Conservation (phyloP, 2,329 filamentous ascomycete species). For the Arthroderma sp. region DNA sequence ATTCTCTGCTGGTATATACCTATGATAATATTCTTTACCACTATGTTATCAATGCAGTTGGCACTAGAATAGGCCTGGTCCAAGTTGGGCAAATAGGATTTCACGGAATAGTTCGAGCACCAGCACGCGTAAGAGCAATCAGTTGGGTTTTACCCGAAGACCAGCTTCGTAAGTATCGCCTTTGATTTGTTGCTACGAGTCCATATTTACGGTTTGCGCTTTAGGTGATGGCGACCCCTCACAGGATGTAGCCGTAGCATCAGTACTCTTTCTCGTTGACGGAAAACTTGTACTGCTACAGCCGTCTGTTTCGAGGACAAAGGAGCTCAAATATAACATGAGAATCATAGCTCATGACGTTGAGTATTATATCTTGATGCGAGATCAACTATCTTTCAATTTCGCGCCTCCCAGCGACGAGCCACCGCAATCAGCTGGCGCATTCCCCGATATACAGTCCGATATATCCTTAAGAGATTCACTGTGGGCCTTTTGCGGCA, state of each 20-base stretch:
- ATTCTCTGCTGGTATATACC: slow-evolving; percentile 91
- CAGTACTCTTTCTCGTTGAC: slow-evolving; percentile 91
- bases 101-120: slow-evolving; percentile 88
- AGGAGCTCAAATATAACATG: slow-evolving; percentile 95
- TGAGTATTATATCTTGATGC: slow-evolving; percentile 86
- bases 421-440: slow-evolving; percentile 37
- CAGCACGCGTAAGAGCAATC: slow-evolving; percentile 77
- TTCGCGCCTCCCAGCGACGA: slow-evolving; percentile 37
- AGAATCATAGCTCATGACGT: slow-evolving; percentile 89
- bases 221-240: slow-evolving; percentile 76
- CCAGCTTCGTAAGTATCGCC: slow-evolving; percentile 51
- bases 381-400: slow-evolving; percentile 55
- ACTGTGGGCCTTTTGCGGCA: slow-evolving; percentile 87
- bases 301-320: slow-evolving; percentile 67
- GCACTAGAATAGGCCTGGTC: slow-evolving; percentile 61
- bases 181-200: not conserved
- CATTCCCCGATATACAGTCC: slow-evolving; percentile 21
- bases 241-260: slow-evolving; percentile 85
- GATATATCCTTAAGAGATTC: slow-evolving; percentile 62
- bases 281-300: slow-evolving; percentile 89
- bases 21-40: slow-evolving; percentile 94
- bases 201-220: not conserved
- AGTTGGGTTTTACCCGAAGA: slow-evolving; percentile 92
- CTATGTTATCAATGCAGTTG: slow-evolving; percentile 67
- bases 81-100: slow-evolving; percentile 98